Evolutionary conservation across 2,329 filamentous ascomycete genomes (phyloP), one percentile per base, ranked within the genome.

Genomic region (Cercospora janseana): DNA sequence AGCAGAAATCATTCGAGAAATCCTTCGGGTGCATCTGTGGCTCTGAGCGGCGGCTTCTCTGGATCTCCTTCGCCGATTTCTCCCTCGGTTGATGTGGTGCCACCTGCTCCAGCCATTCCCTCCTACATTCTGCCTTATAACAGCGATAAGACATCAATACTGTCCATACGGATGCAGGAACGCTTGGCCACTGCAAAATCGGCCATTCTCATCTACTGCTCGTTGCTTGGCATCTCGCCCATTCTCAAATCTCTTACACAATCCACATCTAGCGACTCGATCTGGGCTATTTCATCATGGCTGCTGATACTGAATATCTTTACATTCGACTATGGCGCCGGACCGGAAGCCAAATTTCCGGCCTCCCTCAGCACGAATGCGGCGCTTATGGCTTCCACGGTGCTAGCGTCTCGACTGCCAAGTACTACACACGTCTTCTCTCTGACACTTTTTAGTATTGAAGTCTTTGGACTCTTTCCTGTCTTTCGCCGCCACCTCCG

Each of bases 401-500:
- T 98, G 52, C 80, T 98, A 8, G 93, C 93, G 2, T 94, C 88
- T 41, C 85, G 91, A 0, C 78, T 98, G 8, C 88, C 88, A 5
- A 89, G 85, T 12, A 97, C 93, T 0, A 91, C 89, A 1, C 88
- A 96, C 67, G 93, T 98, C 1, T 98, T 98, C 66, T 92, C 86
- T 56, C 76, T 98, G 23, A 96, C 92, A 0, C 80, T 98, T 4
- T 97, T 98, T 78, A 91, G 86, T 55, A 97, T 98, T 61, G 89
- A 98, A 68, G 89, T 98, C 1, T 98, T 97, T 69, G 93, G 92
- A 0, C 78, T 98, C 6, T 97, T 97, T 60, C 93, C 93, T n/a
- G 91, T 98, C 4, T 97, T 97, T 65, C 78, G 93, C n/a, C 81
- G 91, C 4, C 88, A 95, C 64, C 80, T 95, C 7, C 81, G 88